These are phyloP conservation scores for Endoconidiophora polonica DNA, from an alignment of 2,329 filamentous ascomycete genomes.

Conservation along the genomic window DNA sequence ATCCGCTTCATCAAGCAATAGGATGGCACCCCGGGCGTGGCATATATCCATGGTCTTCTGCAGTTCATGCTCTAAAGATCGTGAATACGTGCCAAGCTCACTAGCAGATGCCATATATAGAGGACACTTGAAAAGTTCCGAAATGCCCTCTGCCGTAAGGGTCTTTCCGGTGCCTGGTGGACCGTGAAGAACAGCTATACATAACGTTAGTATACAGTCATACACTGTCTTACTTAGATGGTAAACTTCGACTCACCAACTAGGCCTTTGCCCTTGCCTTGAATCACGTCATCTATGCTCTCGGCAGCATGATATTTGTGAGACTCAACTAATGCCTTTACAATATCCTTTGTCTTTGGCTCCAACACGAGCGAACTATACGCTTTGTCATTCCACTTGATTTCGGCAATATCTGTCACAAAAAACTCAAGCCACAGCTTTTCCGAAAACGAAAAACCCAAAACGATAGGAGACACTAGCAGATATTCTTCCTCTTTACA, in stretches of 20 bases:
- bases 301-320: constrained; percentile 18
- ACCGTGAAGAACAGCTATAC: constrained; percentile 20
- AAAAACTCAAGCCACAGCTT: constrained; percentile 18
- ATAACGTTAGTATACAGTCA: not conserved
- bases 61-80: constrained; percentile 56
- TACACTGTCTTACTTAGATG: not conserved
- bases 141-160: constrained; percentile 53
- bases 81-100: constrained; percentile 64
- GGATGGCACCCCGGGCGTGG: constrained; percentile 31
- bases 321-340: constrained; percentile 31
- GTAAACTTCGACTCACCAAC: constrained; percentile 17
- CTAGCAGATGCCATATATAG: constrained; percentile 72
- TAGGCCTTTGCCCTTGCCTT: constrained; percentile 27
- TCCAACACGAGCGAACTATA: constrained; percentile 31
- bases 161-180: constrained; percentile 82
- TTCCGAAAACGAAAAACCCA: constrained; percentile 49
- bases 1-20: constrained; percentile 37
- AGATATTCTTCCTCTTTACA: constrained; percentile 75
- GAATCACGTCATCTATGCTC: constrained; percentile 24
- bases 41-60: constrained; percentile 40
- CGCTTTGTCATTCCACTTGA: constrained; percentile 29
- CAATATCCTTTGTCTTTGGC: constrained; percentile 29
- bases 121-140: constrained; percentile 53
- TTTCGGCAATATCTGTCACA: constrained; percentile 25
- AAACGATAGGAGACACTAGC: constrained; percentile 66